Base-by-base conservation (phyloP, 257 asterid genomes). In the Plantago ovata region DNA sequence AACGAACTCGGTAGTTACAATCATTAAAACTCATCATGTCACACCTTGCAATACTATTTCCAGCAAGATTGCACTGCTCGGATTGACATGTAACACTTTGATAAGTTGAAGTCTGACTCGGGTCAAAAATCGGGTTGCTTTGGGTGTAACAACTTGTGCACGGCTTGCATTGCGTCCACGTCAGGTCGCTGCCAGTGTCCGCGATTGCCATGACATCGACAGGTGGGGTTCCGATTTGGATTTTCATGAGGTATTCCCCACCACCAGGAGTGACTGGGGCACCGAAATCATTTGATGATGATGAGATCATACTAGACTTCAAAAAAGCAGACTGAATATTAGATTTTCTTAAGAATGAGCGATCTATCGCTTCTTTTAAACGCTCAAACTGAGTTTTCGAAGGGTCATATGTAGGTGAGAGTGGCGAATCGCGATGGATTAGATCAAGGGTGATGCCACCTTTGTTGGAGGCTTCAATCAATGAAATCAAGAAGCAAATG, bases 121-220 rank as follows among this genome's bases (percentile, higher is more conserved):
- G 75, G 57, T 84, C 73, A 15, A 81, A 81, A 1, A 84, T 19
- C 2, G 89, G 86, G 21, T 69, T 65, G 0, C 10, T 38, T 59
- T 84, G 89, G 0, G 72, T 3, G 69, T 42, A 81, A 61, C 94
- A 84, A 0, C 48, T 10, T 0, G 41, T 1, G 63, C 94, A 81
- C 0, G 94, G 84, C 24, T 42, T 10, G 65, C 84, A 82, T 10
- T 79, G 90, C 0, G 79, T 68, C 90, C 86, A 79, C 0, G 80
- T 57, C 23, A 82, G 23, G 2, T 82, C 84, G 18, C 86, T 79
- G 11, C 86, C 81, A 1, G 86, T 82, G 38, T 79, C 86, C 7
- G 76, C 77, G 20, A 75, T 57, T 6, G 71, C 82, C 1, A 53
- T 8, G 1, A 69, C 48, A 2, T 62, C 65, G 13, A 65, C 36